These are phyloP conservation scores for Cladophialophora carrionii DNA, from an alignment of 2,329 filamentous ascomycete genomes.

Conservation along the genomic window DNA sequence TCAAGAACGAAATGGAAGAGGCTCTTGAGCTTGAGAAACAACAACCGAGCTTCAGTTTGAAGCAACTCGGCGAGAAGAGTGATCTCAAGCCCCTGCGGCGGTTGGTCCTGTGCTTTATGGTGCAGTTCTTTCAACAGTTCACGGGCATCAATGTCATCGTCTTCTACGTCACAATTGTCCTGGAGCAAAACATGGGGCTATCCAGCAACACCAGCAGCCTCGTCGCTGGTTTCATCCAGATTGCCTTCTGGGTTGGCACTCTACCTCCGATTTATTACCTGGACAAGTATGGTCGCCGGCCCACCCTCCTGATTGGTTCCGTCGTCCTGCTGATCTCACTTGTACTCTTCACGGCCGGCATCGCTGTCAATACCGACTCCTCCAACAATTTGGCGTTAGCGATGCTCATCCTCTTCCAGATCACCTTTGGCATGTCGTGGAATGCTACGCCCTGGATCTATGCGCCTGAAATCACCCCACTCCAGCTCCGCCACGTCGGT, in stretches of 20 bases:
- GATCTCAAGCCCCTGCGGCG: constrained; percentile 41
- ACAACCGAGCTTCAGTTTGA: constrained; percentile 58
- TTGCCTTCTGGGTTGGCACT: constrained; percentile 23
- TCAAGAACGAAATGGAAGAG: constrained; percentile 45
- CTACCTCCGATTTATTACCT: constrained; percentile 21
- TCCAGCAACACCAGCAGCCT: constrained; percentile 58
- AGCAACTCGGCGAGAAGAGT: constrained; percentile 21
- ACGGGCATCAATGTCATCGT: constrained; percentile 35
- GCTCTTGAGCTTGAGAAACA: constrained; percentile 64
- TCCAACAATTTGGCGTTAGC: constrained; percentile 40
- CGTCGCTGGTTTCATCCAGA: constrained; percentile 55
- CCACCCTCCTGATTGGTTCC: constrained; percentile 36
- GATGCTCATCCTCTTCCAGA: constrained; percentile 43
- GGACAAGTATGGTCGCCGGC: constrained; percentile 21
- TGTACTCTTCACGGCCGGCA: constrained; percentile 40
- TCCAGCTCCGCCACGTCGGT: constrained; percentile 43
- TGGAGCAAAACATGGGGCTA: constrained; percentile 53
- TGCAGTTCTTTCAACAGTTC: constrained; percentile 54
- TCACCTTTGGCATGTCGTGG: constrained; percentile 43
- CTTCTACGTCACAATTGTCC: constrained; percentile 23
- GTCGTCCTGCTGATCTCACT: constrained; percentile 40
- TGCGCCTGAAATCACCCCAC: constrained; percentile 43
- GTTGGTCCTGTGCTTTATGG: constrained; percentile 50
- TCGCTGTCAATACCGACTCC: constrained; percentile 21
- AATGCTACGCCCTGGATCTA: constrained; percentile 42